Conservation (phyloP, 352 stramenopile genomes). For the Stramenopiles sp. region DNA sequence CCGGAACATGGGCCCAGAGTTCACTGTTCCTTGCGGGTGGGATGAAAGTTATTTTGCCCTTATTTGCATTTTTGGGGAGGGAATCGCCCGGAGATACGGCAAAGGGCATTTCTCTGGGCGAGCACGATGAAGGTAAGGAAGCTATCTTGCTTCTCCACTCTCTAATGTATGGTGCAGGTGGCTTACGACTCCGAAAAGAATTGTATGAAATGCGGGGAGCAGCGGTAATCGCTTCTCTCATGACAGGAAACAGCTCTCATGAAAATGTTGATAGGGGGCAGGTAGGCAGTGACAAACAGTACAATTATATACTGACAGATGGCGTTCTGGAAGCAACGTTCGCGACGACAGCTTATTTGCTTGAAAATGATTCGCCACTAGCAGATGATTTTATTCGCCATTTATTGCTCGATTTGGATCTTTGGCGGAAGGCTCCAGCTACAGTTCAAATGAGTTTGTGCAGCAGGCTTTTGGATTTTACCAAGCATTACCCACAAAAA, state of each 20-base stretch:
- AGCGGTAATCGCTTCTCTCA: not conserved
- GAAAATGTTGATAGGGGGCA: no score
- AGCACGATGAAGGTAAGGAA: not conserved
- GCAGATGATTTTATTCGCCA: not conserved
- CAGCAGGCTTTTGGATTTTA: not conserved
- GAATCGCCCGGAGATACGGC: not conserved
- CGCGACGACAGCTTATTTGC: not conserved
- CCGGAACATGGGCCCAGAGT: not conserved
- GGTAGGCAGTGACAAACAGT: no score
- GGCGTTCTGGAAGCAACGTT: not conserved
- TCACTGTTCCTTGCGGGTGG: not conserved
- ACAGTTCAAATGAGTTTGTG: not conserved
- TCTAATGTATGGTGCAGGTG: not conserved
- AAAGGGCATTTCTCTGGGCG: no score
- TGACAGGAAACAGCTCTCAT: not conserved
- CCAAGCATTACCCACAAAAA: not conserved
- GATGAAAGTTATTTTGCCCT: not conserved
- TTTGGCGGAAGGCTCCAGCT: not conserved
- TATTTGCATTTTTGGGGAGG: not conserved
- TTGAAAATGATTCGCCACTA: not conserved
- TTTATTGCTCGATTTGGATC: conserved; percentile 1
- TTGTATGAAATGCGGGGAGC: not conserved
- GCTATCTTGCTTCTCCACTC: not conserved
- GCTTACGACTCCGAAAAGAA: not conserved
- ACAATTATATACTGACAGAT: not conserved